A percentile compares a stretch with the other conserved stretches of the same genome.
Conservation (phyloP, 2,329 filamentous ascomycete genomes). For the Stemphylium lycopersici region DNA sequence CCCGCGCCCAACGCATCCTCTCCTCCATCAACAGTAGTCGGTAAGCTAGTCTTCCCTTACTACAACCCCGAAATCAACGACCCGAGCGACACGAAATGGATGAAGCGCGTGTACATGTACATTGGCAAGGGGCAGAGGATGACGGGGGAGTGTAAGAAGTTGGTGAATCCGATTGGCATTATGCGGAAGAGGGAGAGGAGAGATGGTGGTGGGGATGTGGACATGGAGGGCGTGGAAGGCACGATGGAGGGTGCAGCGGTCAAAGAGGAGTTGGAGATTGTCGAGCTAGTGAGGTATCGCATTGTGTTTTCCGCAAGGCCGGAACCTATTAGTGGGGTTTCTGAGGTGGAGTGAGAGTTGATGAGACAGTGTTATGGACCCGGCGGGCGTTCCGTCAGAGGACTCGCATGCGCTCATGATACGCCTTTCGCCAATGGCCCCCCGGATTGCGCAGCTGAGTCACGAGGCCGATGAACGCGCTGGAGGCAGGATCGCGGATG, state of each 20-base stretch:
- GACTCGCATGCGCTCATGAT: too few relatives aligned
- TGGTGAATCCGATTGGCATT: slow-evolving; percentile 79
- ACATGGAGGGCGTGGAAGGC: slow-evolving; percentile 10
- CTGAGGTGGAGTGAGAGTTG: slow-evolving; percentile 16
- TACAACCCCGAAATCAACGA: slow-evolving; percentile 61
- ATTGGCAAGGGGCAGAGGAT: slow-evolving; percentile 88
- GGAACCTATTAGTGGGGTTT: slow-evolving; percentile 69
- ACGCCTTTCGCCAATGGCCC: too few relatives aligned
- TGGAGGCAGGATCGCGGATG: too few relatives aligned
- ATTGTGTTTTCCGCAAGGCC: slow-evolving; percentile 82
- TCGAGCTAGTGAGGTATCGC: slow-evolving; percentile 87
- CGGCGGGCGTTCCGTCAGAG: too few relatives aligned
- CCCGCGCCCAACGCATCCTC: slow-evolving; percentile 60
- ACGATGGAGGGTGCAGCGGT: slow-evolving; percentile 14
- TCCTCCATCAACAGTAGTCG: slow-evolving; percentile 61
- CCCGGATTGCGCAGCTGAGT: too few relatives aligned
- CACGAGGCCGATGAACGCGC: too few relatives aligned
- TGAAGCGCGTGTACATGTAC: slow-evolving; percentile 87
- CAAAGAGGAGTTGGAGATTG: slow-evolving; percentile 70
- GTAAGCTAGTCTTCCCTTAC: slow-evolving; percentile 78
- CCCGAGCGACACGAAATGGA: slow-evolving; percentile 72
- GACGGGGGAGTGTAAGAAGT: slow-evolving; percentile 87
- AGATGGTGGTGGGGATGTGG: slow-evolving; percentile 29
- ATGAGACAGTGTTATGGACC: too few relatives aligned
- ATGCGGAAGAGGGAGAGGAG: slow-evolving; percentile 59